phyloP scores from a whole-genome alignment of 2,329 filamentous ascomycete genomes.

The Botryotinia convoluta region DNA sequence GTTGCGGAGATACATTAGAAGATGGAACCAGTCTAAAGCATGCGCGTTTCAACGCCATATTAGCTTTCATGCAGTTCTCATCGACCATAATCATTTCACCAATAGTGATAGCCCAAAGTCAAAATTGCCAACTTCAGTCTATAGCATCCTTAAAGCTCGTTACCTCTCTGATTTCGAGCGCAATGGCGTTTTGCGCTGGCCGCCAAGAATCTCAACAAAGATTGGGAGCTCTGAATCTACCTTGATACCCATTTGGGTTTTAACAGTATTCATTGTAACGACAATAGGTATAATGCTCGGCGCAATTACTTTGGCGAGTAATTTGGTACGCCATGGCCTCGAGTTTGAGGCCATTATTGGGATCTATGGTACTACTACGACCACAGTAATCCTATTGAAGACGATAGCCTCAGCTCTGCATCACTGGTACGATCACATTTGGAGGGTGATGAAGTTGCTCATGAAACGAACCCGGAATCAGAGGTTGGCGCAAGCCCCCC shows the following conservation, averaged over 20 bases:
- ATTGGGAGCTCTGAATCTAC: not conserved
- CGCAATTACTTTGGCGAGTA: not conserved
- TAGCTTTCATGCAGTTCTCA: not conserved
- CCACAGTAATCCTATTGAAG: not conserved
- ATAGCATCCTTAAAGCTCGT: not conserved
- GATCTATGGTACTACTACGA: not conserved
- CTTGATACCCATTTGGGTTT: not conserved
- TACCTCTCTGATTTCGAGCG: not conserved
- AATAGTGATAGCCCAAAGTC: not conserved
- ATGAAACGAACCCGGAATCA: not conserved
- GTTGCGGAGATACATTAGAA: not conserved
- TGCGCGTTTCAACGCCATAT: not conserved
- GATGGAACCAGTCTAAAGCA: not conserved
- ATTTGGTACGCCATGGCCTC: not conserved
- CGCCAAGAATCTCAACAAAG: not conserved
- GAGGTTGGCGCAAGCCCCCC: not conserved
- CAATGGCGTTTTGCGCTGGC: not conserved
- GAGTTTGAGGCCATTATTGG: not conserved
- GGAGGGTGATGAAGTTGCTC: not conserved
- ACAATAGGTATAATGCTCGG: not conserved
- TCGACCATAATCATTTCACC: not conserved
- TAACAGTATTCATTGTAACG: not conserved
- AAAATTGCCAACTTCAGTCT: not conserved
- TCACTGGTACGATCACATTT: not conserved
- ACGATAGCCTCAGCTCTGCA: not conserved